Percentiles rank a stretch among this genome's conserved stretches.
Evolutionary conservation across 768 basidiomycete genomes (phyloP).

Genomic region (Pilatotrama ljubarskyi): DNA sequence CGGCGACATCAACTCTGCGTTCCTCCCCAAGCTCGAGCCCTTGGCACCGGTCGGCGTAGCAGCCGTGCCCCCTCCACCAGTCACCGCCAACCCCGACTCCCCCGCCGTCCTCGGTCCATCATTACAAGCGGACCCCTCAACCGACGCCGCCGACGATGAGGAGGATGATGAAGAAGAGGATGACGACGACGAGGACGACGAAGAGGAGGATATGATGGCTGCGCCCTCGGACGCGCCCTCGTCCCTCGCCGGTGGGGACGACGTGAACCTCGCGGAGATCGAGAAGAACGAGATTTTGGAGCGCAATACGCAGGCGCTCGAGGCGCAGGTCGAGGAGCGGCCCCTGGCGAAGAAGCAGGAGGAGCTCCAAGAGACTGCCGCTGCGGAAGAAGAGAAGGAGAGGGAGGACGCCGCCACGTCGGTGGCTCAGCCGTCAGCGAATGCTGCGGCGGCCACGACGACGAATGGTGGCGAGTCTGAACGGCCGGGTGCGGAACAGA

Average conservation of each 20-base stretch:
- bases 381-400: constrained; percentile 30
- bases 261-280: constrained; percentile 43
- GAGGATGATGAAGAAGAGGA: constrained; percentile 4
- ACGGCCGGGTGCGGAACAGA: background rate
- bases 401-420: background rate
- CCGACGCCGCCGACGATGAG: constrained; percentile 25
- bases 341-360: constrained; percentile 90
- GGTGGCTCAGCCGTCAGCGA: constrained; percentile 14
- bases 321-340: constrained; percentile 82
- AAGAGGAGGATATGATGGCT: constrained; percentile 8
- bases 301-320: constrained; percentile 73
- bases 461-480: background rate
- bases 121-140: constrained; percentile 54
- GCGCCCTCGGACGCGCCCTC: constrained; percentile 8
- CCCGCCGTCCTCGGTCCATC: constrained; percentile 37
- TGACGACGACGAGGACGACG: constrained; percentile 15
- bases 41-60: constrained; percentile 39
- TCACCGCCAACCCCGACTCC: background rate
- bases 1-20: constrained; percentile 96
- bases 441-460: background rate
- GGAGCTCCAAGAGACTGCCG: constrained; percentile 55
- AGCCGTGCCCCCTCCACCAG: constrained; percentile 25
- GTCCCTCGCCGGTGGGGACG: constrained; percentile 20
- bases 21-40: constrained; percentile 78
- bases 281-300: constrained; percentile 59